Percentiles rank a stretch among this genome's conserved stretches.
phyloP scores from a whole-genome alignment of 306 rosid species.

The Castanospermum australe region DNA sequence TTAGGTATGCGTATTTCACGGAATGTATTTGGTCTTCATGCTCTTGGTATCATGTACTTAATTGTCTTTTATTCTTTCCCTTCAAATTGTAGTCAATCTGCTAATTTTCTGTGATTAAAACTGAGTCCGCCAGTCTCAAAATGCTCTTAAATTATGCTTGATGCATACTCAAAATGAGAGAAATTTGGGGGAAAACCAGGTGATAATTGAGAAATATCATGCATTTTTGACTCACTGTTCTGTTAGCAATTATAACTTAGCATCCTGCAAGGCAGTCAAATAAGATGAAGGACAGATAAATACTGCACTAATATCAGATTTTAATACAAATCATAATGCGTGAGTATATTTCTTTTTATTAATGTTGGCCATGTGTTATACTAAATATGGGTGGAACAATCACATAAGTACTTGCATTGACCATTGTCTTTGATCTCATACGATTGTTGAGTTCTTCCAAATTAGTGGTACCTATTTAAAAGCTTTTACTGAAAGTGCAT shows the following conservation, averaged over 20 bases:
- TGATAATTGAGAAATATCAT: neutral
- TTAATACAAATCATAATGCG: neutral
- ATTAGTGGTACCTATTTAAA: too few species aligned
- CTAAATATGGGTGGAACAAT: neutral
- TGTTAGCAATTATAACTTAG: neutral
- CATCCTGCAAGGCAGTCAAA: neutral
- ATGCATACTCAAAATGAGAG: neutral
- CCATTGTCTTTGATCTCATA: neutral
- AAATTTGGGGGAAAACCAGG: neutral
- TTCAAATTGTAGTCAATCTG: neutral
- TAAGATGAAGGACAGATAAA: neutral
- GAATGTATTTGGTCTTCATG: neutral
- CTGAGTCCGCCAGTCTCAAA: neutral
- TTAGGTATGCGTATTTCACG: slow-evolving; percentile 21
- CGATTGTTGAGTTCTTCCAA: neutral
- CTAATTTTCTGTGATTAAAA: neutral
- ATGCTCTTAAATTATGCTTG: neutral
- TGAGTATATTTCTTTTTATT: neutral
- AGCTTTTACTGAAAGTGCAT: neutral
- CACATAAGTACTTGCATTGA: neutral
- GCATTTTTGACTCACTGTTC: neutral
- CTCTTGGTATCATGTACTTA: neutral
- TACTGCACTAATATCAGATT: neutral
- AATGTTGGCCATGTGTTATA: neutral
- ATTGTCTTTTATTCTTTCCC: neutral